Conservation (phyloP, 164 flowering plant species). For the Vitis riparia region DNA sequence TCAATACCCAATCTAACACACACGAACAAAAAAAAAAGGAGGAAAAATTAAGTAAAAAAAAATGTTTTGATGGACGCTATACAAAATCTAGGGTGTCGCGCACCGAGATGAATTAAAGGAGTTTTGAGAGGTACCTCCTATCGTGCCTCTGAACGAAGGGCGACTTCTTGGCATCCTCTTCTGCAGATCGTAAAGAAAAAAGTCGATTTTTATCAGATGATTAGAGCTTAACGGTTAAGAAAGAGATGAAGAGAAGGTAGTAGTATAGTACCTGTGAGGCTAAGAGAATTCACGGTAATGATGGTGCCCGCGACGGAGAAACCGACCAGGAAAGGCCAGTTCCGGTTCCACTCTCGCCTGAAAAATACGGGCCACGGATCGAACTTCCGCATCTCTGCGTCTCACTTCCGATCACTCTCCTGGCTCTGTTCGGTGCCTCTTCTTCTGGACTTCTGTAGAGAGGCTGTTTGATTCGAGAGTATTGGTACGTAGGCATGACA, state of each 20-base stretch:
- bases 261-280: slow-evolving; percentile 54
- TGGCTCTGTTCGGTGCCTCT: too few species aligned
- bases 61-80: too few species aligned
- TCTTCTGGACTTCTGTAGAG: too few species aligned
- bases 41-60: too few species aligned
- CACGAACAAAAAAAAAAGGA: too few species aligned
- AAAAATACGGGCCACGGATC: slow-evolving; percentile 92
- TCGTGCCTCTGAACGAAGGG: slow-evolving; percentile 43
- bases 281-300: slow-evolving; percentile 58
- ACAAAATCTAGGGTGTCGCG: slow-evolving; percentile 4
- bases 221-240: not conserved
- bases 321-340: slow-evolving; percentile 82
- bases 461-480: too few species aligned
- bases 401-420: not conserved
- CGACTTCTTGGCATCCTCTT: slow-evolving; percentile 50
- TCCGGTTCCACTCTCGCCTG: slow-evolving; percentile 71
- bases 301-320: slow-evolving; percentile 74
- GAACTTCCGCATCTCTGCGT: slow-evolving; percentile 44
- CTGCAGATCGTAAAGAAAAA: slow-evolving; percentile 10
- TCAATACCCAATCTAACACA: too few species aligned
- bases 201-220: not conserved
- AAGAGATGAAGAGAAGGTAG: not conserved
- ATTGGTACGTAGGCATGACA: too few species aligned
- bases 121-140: slow-evolving; percentile 1
- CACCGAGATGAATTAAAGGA: too few species aligned